These are phyloP conservation scores for Ramichloridium luteum DNA, from an alignment of 2,329 filamentous ascomycete species.

Conservation along the genomic window DNA sequence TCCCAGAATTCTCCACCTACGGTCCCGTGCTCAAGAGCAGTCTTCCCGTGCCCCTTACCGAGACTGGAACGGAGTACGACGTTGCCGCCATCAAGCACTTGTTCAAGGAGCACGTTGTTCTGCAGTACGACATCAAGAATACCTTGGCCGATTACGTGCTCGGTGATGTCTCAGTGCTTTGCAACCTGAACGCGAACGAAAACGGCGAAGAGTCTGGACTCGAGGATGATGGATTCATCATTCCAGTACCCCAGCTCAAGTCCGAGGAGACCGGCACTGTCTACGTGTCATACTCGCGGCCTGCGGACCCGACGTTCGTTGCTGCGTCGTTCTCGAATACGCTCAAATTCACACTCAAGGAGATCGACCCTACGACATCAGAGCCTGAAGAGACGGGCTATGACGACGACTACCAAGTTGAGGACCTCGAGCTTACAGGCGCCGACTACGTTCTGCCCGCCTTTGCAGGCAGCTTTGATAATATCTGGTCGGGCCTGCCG, in stretches of 20 bases:
- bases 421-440: constrained; percentile 79
- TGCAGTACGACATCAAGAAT: constrained; percentile 97
- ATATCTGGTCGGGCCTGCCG: constrained; percentile 68
- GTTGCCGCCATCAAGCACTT: constrained; percentile 90
- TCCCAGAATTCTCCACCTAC: constrained; percentile 84
- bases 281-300: constrained; percentile 88
- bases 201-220: constrained; percentile 71
- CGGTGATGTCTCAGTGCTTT: constrained; percentile 76
- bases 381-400: constrained; percentile 88
- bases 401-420: constrained; percentile 95
- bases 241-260: constrained; percentile 69
- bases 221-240: constrained; percentile 73
- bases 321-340: constrained; percentile 77
- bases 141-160: constrained; percentile 83
- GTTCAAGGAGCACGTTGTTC: constrained; percentile 91
- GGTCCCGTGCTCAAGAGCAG: constrained; percentile 89
- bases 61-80: constrained; percentile 95
- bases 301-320: constrained; percentile 61
- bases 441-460: constrained; percentile 90
- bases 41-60: constrained; percentile 73
- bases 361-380: constrained; percentile 87
- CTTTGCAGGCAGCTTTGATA: constrained; percentile 89
- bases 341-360: constrained; percentile 94
- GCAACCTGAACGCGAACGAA: constrained; percentile 68
- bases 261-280: constrained; percentile 85